Base-by-base conservation (phyloP, 1,284 basidiomycete species). In the Baeospora myosura region DNA sequence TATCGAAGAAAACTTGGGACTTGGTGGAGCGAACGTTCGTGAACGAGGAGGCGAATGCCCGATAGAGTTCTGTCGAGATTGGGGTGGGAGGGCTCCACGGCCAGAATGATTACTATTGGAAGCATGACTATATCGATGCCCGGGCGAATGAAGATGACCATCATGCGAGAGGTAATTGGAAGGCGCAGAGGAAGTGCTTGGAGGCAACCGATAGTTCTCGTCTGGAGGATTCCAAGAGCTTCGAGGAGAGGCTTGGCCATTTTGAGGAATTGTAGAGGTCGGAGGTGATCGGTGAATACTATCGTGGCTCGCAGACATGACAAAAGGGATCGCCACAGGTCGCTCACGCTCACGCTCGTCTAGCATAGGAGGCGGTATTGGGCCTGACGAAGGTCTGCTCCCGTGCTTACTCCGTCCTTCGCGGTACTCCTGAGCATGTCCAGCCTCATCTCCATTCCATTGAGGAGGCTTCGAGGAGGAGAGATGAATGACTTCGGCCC, bases 271-370 rank as follows among this genome's bases (percentile, higher is more conserved):
- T 29, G 38, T 25, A 4, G 38, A 29, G 30, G 41, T 43, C 46
- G 43, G 44, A 12, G 47, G 36, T 5, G 44, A 29, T 16, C 41
- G 39, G 2, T 35, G 44, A n/a, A 25, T 16, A 29, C 37, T 23
- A 16, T 29, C 25, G 11, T 41, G 35, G 4, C 42, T 34, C 7
- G 44, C 28, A n/a, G 33, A 16, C 33, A 48, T 26, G 4, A 42
- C 43, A 31, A 48, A 49, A 18, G 50, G 44, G 20, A 48, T 39
- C 3, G 44, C 22, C 23, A 42, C 34, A 7, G 40, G 40, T 18
- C 46, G 32, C n/a, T 47, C 48, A 7, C 47, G 41, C 22, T 48
- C 42, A 8, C 44, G 36, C 14, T 49, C 47, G 29, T 49, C 47
- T 5, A 31, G 16, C 8, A 40, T 33, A 31, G 26, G 12, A 17